phyloP scores from a whole-genome alignment of 2,329 filamentous ascomycete species.

The Talaromyces sp. region DNA sequence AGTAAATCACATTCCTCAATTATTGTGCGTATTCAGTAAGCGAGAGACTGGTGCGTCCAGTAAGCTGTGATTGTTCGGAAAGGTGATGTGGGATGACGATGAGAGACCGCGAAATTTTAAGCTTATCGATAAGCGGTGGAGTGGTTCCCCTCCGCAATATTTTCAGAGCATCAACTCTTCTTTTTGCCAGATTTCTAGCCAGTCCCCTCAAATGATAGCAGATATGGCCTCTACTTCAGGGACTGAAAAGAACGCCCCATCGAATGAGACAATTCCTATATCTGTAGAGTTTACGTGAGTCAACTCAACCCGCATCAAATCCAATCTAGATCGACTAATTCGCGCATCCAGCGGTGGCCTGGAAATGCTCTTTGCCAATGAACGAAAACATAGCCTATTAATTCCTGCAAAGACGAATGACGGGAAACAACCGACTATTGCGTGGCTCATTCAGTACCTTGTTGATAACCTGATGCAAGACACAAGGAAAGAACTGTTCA shows the following conservation, averaged over 20 bases:
- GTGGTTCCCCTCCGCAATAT: constrained; percentile 10
- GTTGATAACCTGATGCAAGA: constrained; percentile 83
- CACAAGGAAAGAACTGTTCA: constrained; percentile 79
- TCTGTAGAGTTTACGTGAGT: constrained; percentile 70
- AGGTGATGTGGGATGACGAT: constrained; percentile 1
- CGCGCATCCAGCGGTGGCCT: constrained; percentile 68
- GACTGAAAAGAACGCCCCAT: constrained; percentile 5
- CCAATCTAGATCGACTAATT: background rate
- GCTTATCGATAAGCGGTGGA: constrained; percentile 40
- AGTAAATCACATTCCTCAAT: constrained; percentile 18
- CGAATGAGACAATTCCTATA: constrained; percentile 49
- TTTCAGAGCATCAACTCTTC: background rate
- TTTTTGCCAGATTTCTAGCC: background rate
- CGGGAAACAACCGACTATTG: constrained; percentile 64
- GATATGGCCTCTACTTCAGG: constrained; percentile 16
- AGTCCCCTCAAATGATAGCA: background rate
- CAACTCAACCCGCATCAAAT: background rate
- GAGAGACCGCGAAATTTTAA: constrained; percentile 20
- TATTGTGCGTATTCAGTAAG: constrained; percentile 1
- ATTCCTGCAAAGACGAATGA: constrained; percentile 62
- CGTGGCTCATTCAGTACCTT: constrained; percentile 73
- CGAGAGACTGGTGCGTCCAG: constrained; percentile 11
- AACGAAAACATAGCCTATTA: constrained; percentile 67
- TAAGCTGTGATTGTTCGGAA: background rate
- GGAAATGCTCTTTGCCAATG: constrained; percentile 87